These are phyloP conservation scores for Apiosordaria backusii DNA, from an alignment of 495 filamentous ascomycete genomes.

Conservation along the genomic window DNA sequence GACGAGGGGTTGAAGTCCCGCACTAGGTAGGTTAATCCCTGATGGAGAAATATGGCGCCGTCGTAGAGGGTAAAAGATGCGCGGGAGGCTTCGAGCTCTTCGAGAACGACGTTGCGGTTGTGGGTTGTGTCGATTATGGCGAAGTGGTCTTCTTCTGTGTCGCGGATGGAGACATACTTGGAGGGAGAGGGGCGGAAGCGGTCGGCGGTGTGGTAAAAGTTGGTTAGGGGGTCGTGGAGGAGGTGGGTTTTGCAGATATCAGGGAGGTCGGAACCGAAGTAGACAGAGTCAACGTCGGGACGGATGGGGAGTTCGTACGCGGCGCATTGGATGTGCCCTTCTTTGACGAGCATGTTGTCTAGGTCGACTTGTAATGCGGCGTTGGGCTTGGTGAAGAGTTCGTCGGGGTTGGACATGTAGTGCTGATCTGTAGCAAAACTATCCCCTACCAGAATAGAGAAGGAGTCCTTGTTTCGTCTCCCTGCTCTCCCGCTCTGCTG, in stretches of 20 bases:
- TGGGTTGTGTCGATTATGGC: conserved; percentile 88
- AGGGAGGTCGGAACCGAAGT: conserved; percentile 74
- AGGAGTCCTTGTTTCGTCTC: conserved; percentile 86
- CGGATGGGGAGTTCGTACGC: conserved; percentile 92
- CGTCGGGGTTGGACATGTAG: conserved; percentile 94
- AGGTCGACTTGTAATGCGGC: conserved; percentile 85
- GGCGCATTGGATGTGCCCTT: conserved; percentile 94
- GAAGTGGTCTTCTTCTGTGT: conserved; percentile 89
- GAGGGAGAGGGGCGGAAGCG: conserved; percentile 85
- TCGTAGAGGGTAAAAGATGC: conserved; percentile 97
- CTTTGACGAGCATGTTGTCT: conserved; percentile 83
- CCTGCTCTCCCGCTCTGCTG: conserved; percentile 95
- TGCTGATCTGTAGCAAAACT: conserved; percentile 89
- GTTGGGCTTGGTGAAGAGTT: conserved; percentile 93
- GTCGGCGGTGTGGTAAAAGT: conserved; percentile 86
- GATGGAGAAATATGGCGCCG: conserved; percentile 95
- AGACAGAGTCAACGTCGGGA: conserved; percentile 66
- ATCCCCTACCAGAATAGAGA: conserved; percentile 90
- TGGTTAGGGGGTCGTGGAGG: conserved; percentile 59
- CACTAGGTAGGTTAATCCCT: conserved; percentile 87
- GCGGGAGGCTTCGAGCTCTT: conserved; percentile 92
- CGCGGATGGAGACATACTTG: conserved; percentile 80
- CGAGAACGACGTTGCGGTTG: conserved; percentile 76
- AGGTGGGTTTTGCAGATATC: conserved; percentile 73
- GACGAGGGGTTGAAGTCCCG: conserved; percentile 79